Conservation (phyloP, 2,329 filamentous ascomycete genomes). For the Coniochaeta prunicola region DNA sequence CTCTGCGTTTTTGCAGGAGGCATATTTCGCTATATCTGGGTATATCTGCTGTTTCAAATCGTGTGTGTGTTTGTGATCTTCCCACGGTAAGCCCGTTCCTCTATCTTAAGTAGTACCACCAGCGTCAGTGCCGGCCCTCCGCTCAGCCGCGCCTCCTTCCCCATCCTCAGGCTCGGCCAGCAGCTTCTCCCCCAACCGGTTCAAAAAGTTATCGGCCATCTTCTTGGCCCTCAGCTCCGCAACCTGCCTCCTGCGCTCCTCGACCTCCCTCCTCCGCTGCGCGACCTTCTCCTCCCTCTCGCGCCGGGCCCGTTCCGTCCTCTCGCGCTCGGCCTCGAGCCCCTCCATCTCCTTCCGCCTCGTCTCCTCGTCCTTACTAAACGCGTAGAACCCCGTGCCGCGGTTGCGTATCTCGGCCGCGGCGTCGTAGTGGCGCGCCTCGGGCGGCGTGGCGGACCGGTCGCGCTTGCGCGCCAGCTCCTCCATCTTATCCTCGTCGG, state of each 20-base stretch:
- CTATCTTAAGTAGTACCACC: not conserved
- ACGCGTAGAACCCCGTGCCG: slow-evolving; percentile 87
- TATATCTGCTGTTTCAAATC: not conserved
- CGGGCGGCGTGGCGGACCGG: slow-evolving; percentile 71
- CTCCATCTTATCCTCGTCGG: slow-evolving; percentile 67
- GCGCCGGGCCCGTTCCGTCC: slow-evolving; percentile 58
- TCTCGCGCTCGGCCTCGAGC: slow-evolving; percentile 57
- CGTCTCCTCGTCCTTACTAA: slow-evolving; percentile 66
- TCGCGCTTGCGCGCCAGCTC: slow-evolving; percentile 72
- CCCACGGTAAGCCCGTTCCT: not conserved
- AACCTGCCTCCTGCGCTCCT: slow-evolving; percentile 50
- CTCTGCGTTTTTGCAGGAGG: not conserved
- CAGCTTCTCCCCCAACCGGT: slow-evolving; percentile 35
- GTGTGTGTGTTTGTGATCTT: not conserved
- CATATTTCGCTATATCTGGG: not conserved
- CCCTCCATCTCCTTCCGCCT: slow-evolving; percentile 66
- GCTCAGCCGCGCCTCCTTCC: not conserved
- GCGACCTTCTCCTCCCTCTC: slow-evolving; percentile 50
- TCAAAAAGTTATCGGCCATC: slow-evolving; percentile 67
- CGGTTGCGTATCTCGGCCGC: slow-evolving; percentile 76
- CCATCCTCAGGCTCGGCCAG: not conserved
- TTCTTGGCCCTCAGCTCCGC: slow-evolving; percentile 54
- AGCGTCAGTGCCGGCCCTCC: not conserved
- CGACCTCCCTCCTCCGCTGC: slow-evolving; percentile 54
- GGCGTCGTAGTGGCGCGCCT: slow-evolving; percentile 79